phyloP scores from a whole-genome alignment of 179 eudicot species.

The Heliamphora pulchella region DNA sequence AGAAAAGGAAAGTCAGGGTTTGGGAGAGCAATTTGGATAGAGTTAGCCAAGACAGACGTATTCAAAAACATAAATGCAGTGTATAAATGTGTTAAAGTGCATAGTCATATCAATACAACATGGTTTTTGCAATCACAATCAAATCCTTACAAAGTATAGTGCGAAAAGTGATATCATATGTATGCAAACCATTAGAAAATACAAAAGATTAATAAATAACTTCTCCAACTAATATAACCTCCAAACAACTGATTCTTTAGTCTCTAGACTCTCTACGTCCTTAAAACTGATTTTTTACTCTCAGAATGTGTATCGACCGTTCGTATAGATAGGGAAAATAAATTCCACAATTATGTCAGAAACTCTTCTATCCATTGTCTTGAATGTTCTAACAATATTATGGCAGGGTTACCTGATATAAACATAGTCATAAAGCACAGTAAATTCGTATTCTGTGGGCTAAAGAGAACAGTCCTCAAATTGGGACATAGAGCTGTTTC shows the following conservation, averaged over 20 bases:
- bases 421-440: too few species aligned
- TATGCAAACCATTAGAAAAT: neutral
- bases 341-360: neutral
- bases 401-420: neutral
- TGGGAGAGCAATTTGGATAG: constrained; percentile 6
- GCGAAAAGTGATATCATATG: neutral
- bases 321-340: neutral
- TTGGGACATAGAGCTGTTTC: neutral
- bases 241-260: too few species aligned
- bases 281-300: too few species aligned
- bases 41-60: neutral
- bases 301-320: neutral
- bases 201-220: neutral
- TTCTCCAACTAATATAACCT: neutral
- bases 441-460: neutral
- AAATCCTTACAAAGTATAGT: neutral
- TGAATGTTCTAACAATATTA: neutral
- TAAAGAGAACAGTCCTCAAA: neutral
- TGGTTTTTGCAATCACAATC: neutral
- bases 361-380: neutral
- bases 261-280: too few species aligned
- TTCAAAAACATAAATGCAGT: neutral
- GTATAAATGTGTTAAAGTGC: neutral
- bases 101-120: neutral
- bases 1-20: constrained; percentile 21